Evolutionary conservation across 2,329 filamentous ascomycete genomes (phyloP).

Genomic region (Exophiala phaeomuriformis): DNA sequence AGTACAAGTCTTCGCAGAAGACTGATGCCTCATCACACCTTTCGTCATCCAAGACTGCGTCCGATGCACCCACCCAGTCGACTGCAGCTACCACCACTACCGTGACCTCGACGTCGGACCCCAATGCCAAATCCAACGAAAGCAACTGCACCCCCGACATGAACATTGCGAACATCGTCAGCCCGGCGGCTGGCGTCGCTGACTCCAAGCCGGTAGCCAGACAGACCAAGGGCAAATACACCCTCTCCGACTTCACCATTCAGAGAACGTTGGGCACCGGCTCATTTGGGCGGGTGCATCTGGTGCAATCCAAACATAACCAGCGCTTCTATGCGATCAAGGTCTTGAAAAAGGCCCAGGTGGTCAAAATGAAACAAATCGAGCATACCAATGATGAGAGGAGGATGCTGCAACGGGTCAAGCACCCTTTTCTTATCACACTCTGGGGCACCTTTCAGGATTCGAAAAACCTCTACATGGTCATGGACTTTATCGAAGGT

Average conservation of each 20-base stretch:
- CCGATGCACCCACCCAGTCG: constrained; percentile 31
- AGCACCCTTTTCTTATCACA: constrained; percentile 95
- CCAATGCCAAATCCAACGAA: constrained; percentile 26
- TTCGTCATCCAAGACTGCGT: constrained; percentile 27
- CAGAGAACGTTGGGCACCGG: constrained; percentile 89
- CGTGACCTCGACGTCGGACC: constrained; percentile 24
- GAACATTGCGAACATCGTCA: constrained; percentile 22
- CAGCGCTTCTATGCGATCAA: constrained; percentile 97
- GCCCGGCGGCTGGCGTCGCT: constrained; percentile 24
- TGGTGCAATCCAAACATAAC: constrained; percentile 97
- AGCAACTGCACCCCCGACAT: constrained; percentile 27
- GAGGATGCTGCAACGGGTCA: constrained; percentile 90
- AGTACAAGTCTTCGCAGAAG: constrained; percentile 46
- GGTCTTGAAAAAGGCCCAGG: constrained; percentile 95
- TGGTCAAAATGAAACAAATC: constrained; percentile 99
- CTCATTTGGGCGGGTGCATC: constrained; percentile 91
- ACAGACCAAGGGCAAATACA: constrained; percentile 95
- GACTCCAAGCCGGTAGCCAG: constrained; percentile 40
- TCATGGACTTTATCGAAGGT: constrained; percentile 99
- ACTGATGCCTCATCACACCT: constrained; percentile 55
- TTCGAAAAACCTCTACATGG: constrained; percentile 94
- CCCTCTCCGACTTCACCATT: constrained; percentile 80
- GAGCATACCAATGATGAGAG: constrained; percentile 99
- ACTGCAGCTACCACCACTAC: constrained; percentile 21
- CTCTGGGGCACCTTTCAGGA: constrained; percentile 99